Conservation (phyloP, 176 grass and related monocot genomes). For the Triticum timopheevii region DNA sequence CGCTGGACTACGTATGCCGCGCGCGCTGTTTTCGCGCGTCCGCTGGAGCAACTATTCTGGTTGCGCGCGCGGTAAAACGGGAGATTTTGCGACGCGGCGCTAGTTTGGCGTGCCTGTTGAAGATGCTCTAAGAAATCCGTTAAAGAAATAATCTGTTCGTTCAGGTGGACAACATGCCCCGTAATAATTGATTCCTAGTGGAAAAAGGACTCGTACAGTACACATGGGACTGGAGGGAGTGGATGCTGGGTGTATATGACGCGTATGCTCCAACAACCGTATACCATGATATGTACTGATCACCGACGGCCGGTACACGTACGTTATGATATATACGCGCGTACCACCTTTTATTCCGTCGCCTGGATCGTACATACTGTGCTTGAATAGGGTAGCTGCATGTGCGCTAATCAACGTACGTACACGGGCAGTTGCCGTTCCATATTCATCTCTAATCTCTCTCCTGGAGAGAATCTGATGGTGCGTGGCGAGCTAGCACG, state of each 20-base stretch:
- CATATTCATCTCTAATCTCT: neutral
- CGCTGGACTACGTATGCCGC: too few relatives aligned
- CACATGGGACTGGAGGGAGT: neutral
- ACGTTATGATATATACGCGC: neutral
- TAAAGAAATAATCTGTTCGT: too few relatives aligned
- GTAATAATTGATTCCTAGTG: too few relatives aligned
- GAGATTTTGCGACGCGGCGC: too few relatives aligned
- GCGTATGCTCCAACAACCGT: constrained; percentile 26
- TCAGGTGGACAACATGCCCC: too few relatives aligned
- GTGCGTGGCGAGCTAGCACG: too few relatives aligned
- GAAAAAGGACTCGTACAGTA: neutral
- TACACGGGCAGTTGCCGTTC: neutral
- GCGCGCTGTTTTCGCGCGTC: too few relatives aligned
- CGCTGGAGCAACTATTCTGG: too few relatives aligned
- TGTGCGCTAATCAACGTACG: neutral
- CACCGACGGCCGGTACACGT: neutral
- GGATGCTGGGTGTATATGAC: neutral
- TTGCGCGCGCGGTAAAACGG: too few relatives aligned
- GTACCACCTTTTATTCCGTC: constrained; percentile 13
- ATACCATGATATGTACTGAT: constrained; percentile 34
- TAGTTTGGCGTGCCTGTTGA: too few relatives aligned
- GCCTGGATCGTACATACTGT: neutral
- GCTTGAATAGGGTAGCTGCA: neutral
- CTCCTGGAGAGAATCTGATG: neutral
- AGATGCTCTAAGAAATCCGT: too few relatives aligned